Evolutionary conservation across 441 rosid species (phyloP), one percentile per base, ranked within the genome.

Genomic region (Dalechampia spathulata): DNA sequence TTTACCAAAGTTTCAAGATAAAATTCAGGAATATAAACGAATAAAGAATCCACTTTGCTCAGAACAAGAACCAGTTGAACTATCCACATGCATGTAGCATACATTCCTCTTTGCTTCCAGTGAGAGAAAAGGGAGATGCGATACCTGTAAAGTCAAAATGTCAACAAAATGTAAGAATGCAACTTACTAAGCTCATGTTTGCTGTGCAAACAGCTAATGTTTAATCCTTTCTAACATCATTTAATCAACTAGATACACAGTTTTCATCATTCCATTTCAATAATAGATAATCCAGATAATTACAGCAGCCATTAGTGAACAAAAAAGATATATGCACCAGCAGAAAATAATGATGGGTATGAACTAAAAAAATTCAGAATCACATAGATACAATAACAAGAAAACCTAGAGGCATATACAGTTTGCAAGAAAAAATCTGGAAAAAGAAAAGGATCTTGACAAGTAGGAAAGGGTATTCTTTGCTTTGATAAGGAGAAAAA

Each of bases 31-130:
- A 94, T 74, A 71, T 81, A 90, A 20, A 84, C 65, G 48, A 94
- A 94, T 61, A 85, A 67, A n/a, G 80, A 77, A 75, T 90, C 96
- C 85, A 81, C 67, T 86, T 85, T 86, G 81, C 95, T 84, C 61
- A 94, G 81, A 63, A 81, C 85, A 67, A 94, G 72, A 77, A 94
- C 86, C 64, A 94, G 75, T 57, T 87, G 96, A 48, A 90, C 96
- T 64, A 81, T 81, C 97, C 97, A 90, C 93, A 86, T 83, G 81
- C 96, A 94, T 45, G 80, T 72, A 54, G 97, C 99, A 75, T 90
- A 90, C 90, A 94, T 94, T 68, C 97, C 99, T 71, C 97, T 84
- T 74, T 94, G 99, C 83, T 94, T 94, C 99, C 99, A 94, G 32
- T 78, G 79, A 30, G 97, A 83, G 69, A 78, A 81, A 55, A 94